Percentiles rank a stretch among this genome's conserved stretches.
phyloP scores from a whole-genome alignment of 108 stramenopile genomes.

The Fragilaria radians region DNA sequence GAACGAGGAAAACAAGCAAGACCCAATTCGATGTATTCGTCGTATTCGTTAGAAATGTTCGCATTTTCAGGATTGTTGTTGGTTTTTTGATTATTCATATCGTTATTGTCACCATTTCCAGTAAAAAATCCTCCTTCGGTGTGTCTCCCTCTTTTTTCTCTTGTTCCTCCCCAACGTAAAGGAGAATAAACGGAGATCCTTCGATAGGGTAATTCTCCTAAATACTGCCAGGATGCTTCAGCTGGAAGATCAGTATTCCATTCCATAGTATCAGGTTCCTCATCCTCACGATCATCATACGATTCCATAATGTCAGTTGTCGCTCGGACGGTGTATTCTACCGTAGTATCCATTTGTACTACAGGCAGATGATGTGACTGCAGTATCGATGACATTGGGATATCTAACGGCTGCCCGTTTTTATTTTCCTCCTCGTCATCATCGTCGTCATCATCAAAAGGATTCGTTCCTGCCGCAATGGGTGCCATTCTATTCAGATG shows the following conservation, averaged over 20 bases:
- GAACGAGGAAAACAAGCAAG: neutral
- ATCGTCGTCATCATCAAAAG: neutral
- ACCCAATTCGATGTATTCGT: neutral
- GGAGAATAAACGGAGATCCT: slow-evolving; percentile 55
- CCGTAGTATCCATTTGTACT: neutral
- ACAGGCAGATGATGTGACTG: neutral
- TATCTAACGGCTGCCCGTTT: neutral
- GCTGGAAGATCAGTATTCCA: slow-evolving; percentile 8
- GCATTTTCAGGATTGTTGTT: neutral
- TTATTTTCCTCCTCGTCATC: too few relatives aligned
- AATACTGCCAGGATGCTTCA: slow-evolving; percentile 71
- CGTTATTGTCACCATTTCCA: too few relatives aligned
- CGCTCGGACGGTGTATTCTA: neutral
- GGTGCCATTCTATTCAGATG: slow-evolving; percentile 1
- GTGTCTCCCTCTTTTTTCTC: too few relatives aligned
- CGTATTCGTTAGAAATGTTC: neutral
- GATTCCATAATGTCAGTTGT: neutral
- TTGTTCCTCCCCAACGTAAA: slow-evolving; percentile 50
- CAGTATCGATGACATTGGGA: neutral
- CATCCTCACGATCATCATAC: neutral
- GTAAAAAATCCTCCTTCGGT: too few relatives aligned
- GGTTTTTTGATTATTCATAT: neutral
- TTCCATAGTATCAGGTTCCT: neutral
- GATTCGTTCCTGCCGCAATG: neutral
- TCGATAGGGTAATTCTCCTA: slow-evolving; percentile 83